Base-by-base conservation (phyloP, 805 yeast genomes). In the Groenewaldozyma salmanticensis region DNA sequence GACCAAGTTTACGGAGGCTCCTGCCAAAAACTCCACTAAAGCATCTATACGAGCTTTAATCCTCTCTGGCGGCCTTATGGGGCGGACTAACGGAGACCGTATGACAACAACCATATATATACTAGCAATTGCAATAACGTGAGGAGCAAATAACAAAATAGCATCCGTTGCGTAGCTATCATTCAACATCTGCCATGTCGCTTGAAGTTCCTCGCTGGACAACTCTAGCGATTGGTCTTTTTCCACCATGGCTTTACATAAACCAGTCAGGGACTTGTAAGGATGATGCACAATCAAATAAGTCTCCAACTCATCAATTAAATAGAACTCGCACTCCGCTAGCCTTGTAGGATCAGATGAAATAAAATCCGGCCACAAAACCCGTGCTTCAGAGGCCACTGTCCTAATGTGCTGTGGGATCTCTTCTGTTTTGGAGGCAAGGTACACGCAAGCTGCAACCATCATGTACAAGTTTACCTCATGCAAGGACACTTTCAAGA, bases 351-450 rank as follows among this genome's bases (percentile, higher is more conserved):
- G 75, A 58, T 90, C 97, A 44, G 82, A 86, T 0, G 96, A 94
- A 29, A 90, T 80, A 53, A 79, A 85, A 54, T 88, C 96, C 0
- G 97, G 96, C 97, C 97, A 90, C 31, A 86, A 63, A 31, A 80
- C 80, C 40, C 95, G 65, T 1, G 96, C 92, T 56, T 90, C 97
- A 16, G 78, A 70, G 18, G 85, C 74, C 6, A 92, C 71, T 1
- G 88, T 75, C 42, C 96, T 65, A 6, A 92, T 86, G 56, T 92
- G 96, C 54, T 83, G 94, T 1, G 98, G 97, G 51, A 85, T 81
- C 60, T 92, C 98, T 59, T 92, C 97, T 27, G 87, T 81, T 57
- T 92, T 90, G 64, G 96, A 82, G 0, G 96, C 88, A 22, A 92
- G 69, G 54, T 92, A 92, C 2, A 90, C 70, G 50, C 92, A 79